Percentiles rank a stretch among this genome's conserved stretches.
Evolutionary conservation across 768 basidiomycete genomes (phyloP).

Genomic region (Clitopilus passeckerianus): DNA sequence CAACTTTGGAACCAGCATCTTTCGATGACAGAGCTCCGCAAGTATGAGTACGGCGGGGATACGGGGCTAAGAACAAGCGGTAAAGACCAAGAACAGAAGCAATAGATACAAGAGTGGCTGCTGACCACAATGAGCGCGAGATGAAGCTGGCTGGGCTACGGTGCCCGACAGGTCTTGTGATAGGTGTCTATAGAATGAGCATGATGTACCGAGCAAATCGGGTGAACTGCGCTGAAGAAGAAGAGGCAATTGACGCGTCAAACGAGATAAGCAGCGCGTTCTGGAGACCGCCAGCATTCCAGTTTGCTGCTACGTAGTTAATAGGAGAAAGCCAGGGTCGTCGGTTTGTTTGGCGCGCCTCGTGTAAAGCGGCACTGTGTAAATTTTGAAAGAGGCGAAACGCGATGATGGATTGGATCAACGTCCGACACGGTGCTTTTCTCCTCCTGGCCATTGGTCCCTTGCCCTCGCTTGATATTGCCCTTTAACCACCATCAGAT

Average conservation of each 20-base stretch:
- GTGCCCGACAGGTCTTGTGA: slow-evolving; percentile 13
- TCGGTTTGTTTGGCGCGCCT: not conserved
- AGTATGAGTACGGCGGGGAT: slow-evolving; percentile 54
- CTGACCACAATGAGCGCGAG: slow-evolving; percentile 31
- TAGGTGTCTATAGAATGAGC: slow-evolving; percentile 13
- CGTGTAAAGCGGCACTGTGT: not conserved
- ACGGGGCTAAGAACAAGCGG: slow-evolving; percentile 42
- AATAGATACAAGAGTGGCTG: slow-evolving; percentile 12
- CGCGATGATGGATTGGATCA: slow-evolving; percentile 1
- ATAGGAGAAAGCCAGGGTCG: slow-evolving; percentile 6
- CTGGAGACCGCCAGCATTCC: slow-evolving; percentile 11
- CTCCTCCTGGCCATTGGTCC: slow-evolving; percentile 2
- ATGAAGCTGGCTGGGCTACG: slow-evolving; percentile 4
- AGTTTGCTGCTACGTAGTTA: not conserved
- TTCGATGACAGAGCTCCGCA: slow-evolving; percentile 52
- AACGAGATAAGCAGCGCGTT: slow-evolving; percentile 4
- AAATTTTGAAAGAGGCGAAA: not conserved
- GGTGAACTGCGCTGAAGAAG: slow-evolving; percentile 1
- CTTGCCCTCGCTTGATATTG: slow-evolving; percentile 11
- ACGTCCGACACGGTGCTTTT: slow-evolving; percentile 15
- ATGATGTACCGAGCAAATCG: slow-evolving; percentile 7
- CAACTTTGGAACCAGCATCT: slow-evolving; percentile 54
- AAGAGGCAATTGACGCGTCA: slow-evolving; percentile 3
- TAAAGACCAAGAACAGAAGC: slow-evolving; percentile 12
- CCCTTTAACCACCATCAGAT: slow-evolving; percentile 1